Evolutionary conservation across 208 protist species (phyloP), one percentile per base, ranked within the genome.

Genomic region (Crithidia thermophila): DNA sequence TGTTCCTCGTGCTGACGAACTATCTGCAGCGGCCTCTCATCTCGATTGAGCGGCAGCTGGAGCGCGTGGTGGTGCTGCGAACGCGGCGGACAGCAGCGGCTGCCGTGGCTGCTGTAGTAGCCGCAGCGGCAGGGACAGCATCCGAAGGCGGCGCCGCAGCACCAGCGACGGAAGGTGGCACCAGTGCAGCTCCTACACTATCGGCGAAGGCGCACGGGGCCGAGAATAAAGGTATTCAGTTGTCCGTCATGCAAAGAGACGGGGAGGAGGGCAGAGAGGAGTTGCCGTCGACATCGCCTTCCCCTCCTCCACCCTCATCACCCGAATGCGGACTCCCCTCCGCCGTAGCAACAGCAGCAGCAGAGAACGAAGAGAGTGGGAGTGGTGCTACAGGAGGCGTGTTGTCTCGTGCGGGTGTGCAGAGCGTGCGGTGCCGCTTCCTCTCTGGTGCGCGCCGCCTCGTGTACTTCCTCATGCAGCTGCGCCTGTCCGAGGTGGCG

Each of bases 21-120:
- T 50, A 60, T 7, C 9, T 73, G 23, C 69, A 62, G 34, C 27
- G 42, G 18, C 69, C 60, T 1, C 39, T 74, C 8, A 39, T 70
- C 8, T 45, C 52, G 3, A 71, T 67, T 33, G 28, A 51, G 20
- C 36, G 27, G 23, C 55, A 81, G 37, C 39, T 81, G 16, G 67
- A 70, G 47, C 8, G 18, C 21, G 60, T 58, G 10, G 34, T 65
- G 25, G 57, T 67, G 28, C 43, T 37, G 28, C 56, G 31, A 3
- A 25, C 34, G 4, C 31, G 33, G 9, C 20, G 37, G 40, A 11
- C 37, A 3, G 25, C 27, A 16, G 14, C 63, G 27, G n/a, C 30
- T 6, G 42, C 6, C 25, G 10, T 57, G 33, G 4, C 31, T 4
- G 14, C 21, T 4, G 10, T n/a, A 2, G 2, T 9, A 13, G 16